phyloP scores from a whole-genome alignment of 164 flowering plant genomes.

The Vitis cinerea region DNA sequence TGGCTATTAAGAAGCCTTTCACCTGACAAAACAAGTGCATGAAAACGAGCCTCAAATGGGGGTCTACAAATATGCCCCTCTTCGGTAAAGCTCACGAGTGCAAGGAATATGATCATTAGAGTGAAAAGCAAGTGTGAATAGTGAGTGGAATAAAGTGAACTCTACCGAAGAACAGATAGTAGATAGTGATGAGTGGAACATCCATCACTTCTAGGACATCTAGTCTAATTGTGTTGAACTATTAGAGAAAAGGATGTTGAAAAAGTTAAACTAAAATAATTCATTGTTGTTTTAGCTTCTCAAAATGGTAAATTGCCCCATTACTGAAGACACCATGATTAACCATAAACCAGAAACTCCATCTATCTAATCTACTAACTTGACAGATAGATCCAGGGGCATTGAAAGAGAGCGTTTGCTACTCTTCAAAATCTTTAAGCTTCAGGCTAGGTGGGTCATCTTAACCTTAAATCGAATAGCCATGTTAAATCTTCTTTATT shows the following conservation, averaged over 20 bases:
- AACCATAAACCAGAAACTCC: no score
- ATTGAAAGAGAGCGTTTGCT: conserved; percentile 72
- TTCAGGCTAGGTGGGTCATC: conserved; percentile 61
- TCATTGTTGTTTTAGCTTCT: conserved; percentile 46
- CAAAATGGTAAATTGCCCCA: conserved; percentile 71
- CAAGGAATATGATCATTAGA: no score
- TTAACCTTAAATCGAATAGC: conserved; percentile 6
- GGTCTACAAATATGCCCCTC: no score
- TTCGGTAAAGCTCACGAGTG: no score
- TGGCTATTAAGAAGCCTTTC: no score
- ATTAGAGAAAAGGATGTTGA: background rate
- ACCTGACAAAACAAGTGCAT: no score
- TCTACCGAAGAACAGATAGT: conserved; percentile 18
- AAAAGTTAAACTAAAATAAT: conserved; percentile 1
- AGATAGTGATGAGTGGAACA: conserved; percentile 59
- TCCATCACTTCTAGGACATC: background rate
- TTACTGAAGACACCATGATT: no score
- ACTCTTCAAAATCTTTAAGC: conserved; percentile 57
- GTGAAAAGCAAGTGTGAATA: no score
- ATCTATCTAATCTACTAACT: conserved; percentile 1
- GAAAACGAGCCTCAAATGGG: no score
- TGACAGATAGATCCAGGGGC: conserved; percentile 58
- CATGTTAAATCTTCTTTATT: background rate
- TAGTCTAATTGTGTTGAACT: background rate
- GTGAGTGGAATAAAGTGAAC: no score